phyloP scores from a whole-genome alignment of 1,284 basidiomycete species.

The Rhizopogon parksii region DNA sequence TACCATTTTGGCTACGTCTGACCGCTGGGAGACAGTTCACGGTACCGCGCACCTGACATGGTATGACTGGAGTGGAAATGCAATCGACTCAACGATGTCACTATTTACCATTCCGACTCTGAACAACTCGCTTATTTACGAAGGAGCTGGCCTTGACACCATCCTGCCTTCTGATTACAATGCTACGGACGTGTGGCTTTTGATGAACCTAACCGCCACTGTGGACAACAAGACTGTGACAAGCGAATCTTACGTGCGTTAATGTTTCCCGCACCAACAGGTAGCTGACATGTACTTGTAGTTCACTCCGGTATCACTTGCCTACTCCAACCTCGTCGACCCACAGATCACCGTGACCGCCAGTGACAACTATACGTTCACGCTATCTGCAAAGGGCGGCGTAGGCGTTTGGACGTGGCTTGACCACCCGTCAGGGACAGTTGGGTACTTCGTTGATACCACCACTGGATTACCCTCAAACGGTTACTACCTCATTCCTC shows the following conservation, averaged over 20 bases:
- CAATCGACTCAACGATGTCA: slow-evolving; percentile 32
- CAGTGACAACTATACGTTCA: slow-evolving; percentile 37
- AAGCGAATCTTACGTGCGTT: slow-evolving; percentile 44
- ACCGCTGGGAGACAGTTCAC: slow-evolving; percentile 42
- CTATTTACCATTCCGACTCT: slow-evolving; percentile 41
- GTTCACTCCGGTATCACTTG: slow-evolving; percentile 49
- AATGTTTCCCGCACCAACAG: not conserved
- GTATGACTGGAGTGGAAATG: slow-evolving; percentile 50
- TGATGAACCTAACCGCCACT: slow-evolving; percentile 43
- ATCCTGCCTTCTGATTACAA: slow-evolving; percentile 40
- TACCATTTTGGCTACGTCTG: slow-evolving; percentile 45
- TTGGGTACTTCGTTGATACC: slow-evolving; percentile 47
- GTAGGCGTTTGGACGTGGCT: slow-evolving; percentile 56
- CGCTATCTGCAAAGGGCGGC: slow-evolving; percentile 44
- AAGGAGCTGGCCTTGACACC: slow-evolving; percentile 32
- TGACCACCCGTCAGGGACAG: slow-evolving; percentile 47
- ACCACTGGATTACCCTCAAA: slow-evolving; percentile 37
- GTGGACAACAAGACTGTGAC: slow-evolving; percentile 38
- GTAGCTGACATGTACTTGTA: slow-evolving; percentile 15
- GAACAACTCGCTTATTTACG: slow-evolving; percentile 44
- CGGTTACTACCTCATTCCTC: slow-evolving; percentile 49
- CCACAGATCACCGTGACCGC: slow-evolving; percentile 37
- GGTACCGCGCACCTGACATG: slow-evolving; percentile 48
- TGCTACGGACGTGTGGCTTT: slow-evolving; percentile 42
- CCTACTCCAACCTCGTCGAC: slow-evolving; percentile 39